phyloP scores from a whole-genome alignment of 306 rosid species.

The Cicer yamashitae region DNA sequence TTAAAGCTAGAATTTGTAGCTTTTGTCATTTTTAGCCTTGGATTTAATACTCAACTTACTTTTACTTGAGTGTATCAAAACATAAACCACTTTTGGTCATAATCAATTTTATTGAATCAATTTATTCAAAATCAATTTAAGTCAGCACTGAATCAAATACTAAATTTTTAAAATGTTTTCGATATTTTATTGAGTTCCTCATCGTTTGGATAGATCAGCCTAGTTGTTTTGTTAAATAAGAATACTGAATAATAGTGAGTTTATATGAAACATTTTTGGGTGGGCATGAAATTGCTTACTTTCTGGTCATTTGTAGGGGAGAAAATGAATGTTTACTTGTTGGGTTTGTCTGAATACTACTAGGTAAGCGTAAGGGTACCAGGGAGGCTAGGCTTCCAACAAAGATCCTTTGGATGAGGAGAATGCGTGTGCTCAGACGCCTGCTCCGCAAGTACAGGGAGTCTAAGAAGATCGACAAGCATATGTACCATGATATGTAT shows the following conservation, averaged over 20 bases:
- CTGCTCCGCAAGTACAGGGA: slow-evolving; percentile 96
- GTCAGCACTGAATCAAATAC: too few species aligned
- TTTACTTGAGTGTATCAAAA: too few species aligned
- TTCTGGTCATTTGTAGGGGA: neutral
- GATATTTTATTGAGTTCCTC: neutral
- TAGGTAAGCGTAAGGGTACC: slow-evolving; percentile 96
- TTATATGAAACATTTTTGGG: neutral
- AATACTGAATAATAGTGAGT: neutral
- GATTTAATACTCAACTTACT: too few species aligned
- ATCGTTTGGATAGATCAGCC: neutral
- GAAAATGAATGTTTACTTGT: neutral
- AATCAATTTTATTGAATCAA: too few species aligned
- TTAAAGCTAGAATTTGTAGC: too few species aligned
- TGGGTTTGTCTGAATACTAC: neutral
- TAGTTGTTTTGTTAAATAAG: neutral
- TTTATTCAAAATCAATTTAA: too few species aligned
- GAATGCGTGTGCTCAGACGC: slow-evolving; percentile 95
- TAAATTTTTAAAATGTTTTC: neutral
- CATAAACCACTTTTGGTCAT: too few species aligned
- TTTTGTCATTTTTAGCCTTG: too few species aligned
- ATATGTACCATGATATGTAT: slow-evolving; percentile 99
- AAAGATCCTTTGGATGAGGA: slow-evolving; percentile 95
- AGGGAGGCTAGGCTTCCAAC: slow-evolving; percentile 99
- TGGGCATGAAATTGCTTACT: neutral
- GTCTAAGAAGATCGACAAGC: slow-evolving; percentile 89